Evolutionary conservation across 2,329 filamentous ascomycete genomes (phyloP).

Genomic region (Alternaria ventricosa): DNA sequence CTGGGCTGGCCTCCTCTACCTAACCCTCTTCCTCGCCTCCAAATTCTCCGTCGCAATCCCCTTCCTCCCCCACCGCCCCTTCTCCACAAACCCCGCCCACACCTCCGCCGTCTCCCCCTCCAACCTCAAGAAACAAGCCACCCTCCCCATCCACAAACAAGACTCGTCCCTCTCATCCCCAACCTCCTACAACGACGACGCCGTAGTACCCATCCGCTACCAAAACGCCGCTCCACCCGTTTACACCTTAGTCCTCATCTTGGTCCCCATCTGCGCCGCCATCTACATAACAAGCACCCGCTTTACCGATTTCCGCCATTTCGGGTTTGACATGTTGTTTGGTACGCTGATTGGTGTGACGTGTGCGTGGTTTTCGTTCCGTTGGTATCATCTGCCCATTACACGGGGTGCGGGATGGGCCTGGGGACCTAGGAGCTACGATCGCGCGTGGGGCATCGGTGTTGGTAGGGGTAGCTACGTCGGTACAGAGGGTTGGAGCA

Average conservation of each 20-base stretch:
- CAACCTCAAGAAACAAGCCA: constrained; percentile 33
- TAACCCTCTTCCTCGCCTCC: constrained; percentile 84
- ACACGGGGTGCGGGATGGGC: constrained; percentile 83
- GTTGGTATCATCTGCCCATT: constrained; percentile 85
- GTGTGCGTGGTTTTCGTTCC: constrained; percentile 76
- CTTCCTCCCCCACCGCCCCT: constrained; percentile 63
- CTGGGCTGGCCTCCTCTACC: constrained; percentile 81
- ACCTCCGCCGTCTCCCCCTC: constrained; percentile 52
- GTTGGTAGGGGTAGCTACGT: constrained; percentile 62
- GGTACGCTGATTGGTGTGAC: constrained; percentile 80
- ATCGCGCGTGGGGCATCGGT: constrained; percentile 80
- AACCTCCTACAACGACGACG: constrained; percentile 31
- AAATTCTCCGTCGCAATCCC: constrained; percentile 79
- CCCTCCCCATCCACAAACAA: constrained; percentile 36
- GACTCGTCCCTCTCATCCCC: constrained; percentile 26
- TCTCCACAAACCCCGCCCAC: constrained; percentile 57
- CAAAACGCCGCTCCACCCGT: constrained; percentile 83
- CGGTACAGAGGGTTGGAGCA: constrained; percentile 55
- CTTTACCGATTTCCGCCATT: constrained; percentile 87
- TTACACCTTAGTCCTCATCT: constrained; percentile 73
- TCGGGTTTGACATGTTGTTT: constrained; percentile 89
- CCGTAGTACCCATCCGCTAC: constrained; percentile 65
- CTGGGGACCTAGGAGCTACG: constrained; percentile 78
- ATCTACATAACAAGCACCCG: constrained; percentile 85
- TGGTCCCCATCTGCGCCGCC: constrained; percentile 75